phyloP scores from a whole-genome alignment of 257 asterid species.

The Lantana camara region DNA sequence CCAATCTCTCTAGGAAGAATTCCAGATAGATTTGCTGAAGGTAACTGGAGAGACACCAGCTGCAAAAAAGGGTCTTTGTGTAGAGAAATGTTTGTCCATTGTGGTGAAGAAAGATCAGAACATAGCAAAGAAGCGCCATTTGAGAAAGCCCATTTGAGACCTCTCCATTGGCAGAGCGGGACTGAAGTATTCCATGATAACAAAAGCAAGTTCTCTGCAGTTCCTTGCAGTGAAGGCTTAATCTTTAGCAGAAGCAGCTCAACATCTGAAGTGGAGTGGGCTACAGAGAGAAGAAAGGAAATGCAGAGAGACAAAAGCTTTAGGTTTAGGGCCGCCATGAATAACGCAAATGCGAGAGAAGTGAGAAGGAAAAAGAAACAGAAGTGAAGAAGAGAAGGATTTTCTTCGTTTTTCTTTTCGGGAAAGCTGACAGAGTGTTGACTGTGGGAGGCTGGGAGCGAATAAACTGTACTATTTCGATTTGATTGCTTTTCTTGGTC shows the following conservation, averaged over 20 bases:
- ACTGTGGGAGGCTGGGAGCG: conserved; percentile 27
- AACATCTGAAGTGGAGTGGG: conserved; percentile 62
- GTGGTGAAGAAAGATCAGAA: conserved; percentile 76
- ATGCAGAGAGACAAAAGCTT: conserved; percentile 38
- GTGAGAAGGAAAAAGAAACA: conserved; percentile 26
- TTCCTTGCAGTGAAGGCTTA: conserved; percentile 76
- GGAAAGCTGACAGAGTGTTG: conserved; percentile 63
- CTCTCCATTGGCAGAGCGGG: conserved; percentile 94
- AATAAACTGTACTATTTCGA: conserved; percentile 24
- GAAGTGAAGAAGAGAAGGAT: conserved; percentile 23
- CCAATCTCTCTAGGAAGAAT: conserved; percentile 81
- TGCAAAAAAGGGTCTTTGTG: conserved; percentile 59
- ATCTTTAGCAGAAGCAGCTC: conserved; percentile 69
- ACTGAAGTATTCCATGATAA: conserved; percentile 80
- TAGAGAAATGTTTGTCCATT: conserved; percentile 54
- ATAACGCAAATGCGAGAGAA: conserved; percentile 22
- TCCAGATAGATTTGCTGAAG: conserved; percentile 95
- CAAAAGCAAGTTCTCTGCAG: conserved; percentile 62
- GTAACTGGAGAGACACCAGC: conserved; percentile 76
- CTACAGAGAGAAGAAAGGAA: conserved; percentile 33
- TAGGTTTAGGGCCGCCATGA: conserved; percentile 67
- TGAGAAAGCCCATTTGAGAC: conserved; percentile 76
- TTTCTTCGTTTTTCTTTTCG: conserved; percentile 37
- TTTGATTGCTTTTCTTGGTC: conserved; percentile 27
- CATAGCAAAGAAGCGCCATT: conserved; percentile 62